Percentiles rank a stretch among this genome's conserved stretches.
Evolutionary conservation across 768 basidiomycete genomes (phyloP).

Genomic region (Lentinula edodes): DNA sequence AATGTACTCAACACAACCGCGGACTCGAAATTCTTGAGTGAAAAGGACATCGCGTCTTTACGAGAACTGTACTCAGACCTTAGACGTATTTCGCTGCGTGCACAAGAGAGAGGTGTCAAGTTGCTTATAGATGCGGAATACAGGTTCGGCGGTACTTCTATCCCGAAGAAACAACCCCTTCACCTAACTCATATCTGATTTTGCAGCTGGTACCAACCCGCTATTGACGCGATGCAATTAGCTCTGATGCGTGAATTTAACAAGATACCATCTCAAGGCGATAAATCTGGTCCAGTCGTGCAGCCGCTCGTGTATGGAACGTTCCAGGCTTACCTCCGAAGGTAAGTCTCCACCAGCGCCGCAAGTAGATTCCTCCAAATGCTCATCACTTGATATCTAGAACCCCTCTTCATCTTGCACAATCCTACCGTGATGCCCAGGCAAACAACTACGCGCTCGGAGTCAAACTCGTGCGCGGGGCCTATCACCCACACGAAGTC

Average conservation of each 20-base stretch:
- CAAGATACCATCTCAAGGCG: conserved; percentile 19
- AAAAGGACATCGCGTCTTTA: conserved; percentile 56
- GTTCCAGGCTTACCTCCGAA: conserved; percentile 82
- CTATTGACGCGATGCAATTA: conserved; percentile 75
- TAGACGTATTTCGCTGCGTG: conserved; percentile 56
- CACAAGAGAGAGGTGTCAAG: conserved; percentile 55
- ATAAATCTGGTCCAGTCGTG: conserved; percentile 16
- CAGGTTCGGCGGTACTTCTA: conserved; percentile 31
- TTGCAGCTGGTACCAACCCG: conserved; percentile 69
- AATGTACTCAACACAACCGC: conserved; percentile 31
- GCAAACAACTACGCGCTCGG: conserved; percentile 69
- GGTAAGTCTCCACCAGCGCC: conserved; percentile 33
- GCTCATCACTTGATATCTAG: conserved; percentile 25
- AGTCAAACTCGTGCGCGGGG: conserved; percentile 89
- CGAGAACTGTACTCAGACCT: conserved; percentile 59
- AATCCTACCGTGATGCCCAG: conserved; percentile 61
- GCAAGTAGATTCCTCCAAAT: neutral
- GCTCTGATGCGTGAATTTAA: conserved; percentile 79
- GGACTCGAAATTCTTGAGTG: conserved; percentile 26
- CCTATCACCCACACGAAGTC: conserved; percentile 79
- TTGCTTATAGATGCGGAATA: conserved; percentile 86
- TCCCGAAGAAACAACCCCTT: neutral
- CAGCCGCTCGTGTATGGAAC: conserved; percentile 81
- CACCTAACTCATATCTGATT: no score
- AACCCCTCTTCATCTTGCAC: conserved; percentile 61